Conservation (phyloP, 169 alveolate species). For the Cryptosporidium xiaoi region DNA sequence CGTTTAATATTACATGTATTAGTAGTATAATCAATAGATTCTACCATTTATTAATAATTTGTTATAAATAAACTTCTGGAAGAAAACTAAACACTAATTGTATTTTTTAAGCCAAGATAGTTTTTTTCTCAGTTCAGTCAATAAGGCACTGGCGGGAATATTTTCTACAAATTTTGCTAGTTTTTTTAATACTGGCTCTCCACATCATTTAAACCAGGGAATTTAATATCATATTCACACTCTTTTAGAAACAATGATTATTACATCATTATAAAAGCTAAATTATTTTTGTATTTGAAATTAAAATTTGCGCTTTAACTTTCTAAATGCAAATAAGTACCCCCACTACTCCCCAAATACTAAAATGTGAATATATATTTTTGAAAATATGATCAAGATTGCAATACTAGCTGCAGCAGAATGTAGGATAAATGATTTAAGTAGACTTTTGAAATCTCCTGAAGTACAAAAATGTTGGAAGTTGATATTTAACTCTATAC, state of each 20-base stretch:
- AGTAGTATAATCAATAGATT: not conserved
- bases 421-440: slow-evolving; percentile 28
- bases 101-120: no score
- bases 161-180: no score
- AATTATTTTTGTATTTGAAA: no score
- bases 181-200: no score
- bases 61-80: no score
- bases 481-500: slow-evolving; percentile 44
- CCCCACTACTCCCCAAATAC: slow-evolving; percentile 20
- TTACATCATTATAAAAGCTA: no score
- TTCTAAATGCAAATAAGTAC: not conserved
- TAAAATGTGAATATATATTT: not conserved
- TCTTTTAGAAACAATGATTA: no score
- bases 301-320: slow-evolving; percentile 11
- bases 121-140: no score
- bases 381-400: slow-evolving; percentile 8
- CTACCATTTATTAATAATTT: not conserved
- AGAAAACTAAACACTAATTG: no score
- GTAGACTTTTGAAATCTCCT: not conserved
- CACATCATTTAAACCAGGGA: no score
- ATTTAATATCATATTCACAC: no score
- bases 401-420: slow-evolving; percentile 71
- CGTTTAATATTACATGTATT: not conserved
- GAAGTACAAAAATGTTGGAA: slow-evolving; percentile 33
- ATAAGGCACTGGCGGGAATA: no score